Evolutionary conservation across 208 protist genomes (phyloP), one percentile per base, ranked within the genome.

Genomic region (Perkinsela sp.): DNA sequence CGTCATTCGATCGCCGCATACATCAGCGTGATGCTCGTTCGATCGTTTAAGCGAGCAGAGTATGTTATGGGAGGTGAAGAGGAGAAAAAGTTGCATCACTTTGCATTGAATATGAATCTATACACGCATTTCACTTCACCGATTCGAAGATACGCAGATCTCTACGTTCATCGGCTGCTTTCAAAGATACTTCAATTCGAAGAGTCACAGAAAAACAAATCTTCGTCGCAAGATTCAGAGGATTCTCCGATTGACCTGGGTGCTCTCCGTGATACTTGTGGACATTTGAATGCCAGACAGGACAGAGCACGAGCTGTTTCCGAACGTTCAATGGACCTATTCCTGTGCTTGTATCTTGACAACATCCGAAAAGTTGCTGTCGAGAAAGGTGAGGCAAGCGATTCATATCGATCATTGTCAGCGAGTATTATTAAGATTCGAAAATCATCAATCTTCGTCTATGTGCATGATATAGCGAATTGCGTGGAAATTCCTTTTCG

Each of bases 41-140:
- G 78, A 69, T 77, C 73, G 22, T 76, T 93, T 77, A 70, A 75
- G 29, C 71, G 75, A 2, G 88, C 90, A 0, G 72, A 80, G 72
- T 95, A 95, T 69, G 73, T 90, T 31, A 77, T 70, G 1, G 89
- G 85, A 48, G 82, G 78, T 48, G 76, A 77, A 2, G 31, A 70
- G 0, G 67, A 67, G 29, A 74, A 70, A 1, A 67, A 69, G 48
- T 71, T 67, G 57, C 78, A 75, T n/a, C 90, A 95, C 79, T 93
- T 84, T 69, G 90, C 87, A 30, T 76, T 95, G 31, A 85, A 76
- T 1, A 66, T 85, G 67, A 74, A 77, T 31, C 85, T 87, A 72
- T 95, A 95, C 76, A 92, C 88, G 16, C 90, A 95, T 75, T 95
- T 95, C 70, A 95, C 89, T 28, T 93, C 87, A 1, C 91, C 91